Base-by-base conservation (phyloP, 1,139 yeast genomes). In the Yamadazyma epiphylla region DNA sequence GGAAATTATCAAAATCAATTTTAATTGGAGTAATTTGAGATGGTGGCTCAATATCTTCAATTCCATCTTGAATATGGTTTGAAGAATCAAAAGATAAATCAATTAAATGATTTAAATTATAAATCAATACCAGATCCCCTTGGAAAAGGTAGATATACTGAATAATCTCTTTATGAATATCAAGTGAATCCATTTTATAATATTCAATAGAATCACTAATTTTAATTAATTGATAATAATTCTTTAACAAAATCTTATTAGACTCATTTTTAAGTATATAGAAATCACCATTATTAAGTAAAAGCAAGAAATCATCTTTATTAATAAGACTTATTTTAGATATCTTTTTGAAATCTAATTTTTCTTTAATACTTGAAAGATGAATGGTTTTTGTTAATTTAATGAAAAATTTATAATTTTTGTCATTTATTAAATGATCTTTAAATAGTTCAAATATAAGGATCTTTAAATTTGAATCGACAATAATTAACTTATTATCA, bases 191-290 rank as follows among this genome's bases (percentile, higher is more conserved):
- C n/a, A 60, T 46, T 30, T 55, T 55, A 37, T 64, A 60, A 13
- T 40, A 50, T 32, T 65, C 71, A 22, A 65, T 57, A 2, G 55
- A 52, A 1, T 49, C 36, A 24, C 49, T 48, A 12, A 67, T 41
- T 26, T 51, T 48, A n/a, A 61, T 54, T 42, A 68, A 53, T 30
- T 62, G 70, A 39, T 64, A 66, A 49, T 61, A 58, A 33, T 58
- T 60, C 27, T 53, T 53, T 5, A 41, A 23, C 26, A 47, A 29
- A 11, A 42, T 43, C 27, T 40, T 37, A 17, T 42, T 43, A 2
- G 55, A 43, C 27, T 62, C 64, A 33, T 60, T 64, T 26, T 60
- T 64, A 33, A 68, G 49, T 5, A 67, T 40, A 39, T 46, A 63
- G 13, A 67, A 51, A 17, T 65, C 72, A 2, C 74, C 74, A 9